Evolutionary conservation across 305 asterid genomes (phyloP).

Genomic region (Coffea humblotiana): DNA sequence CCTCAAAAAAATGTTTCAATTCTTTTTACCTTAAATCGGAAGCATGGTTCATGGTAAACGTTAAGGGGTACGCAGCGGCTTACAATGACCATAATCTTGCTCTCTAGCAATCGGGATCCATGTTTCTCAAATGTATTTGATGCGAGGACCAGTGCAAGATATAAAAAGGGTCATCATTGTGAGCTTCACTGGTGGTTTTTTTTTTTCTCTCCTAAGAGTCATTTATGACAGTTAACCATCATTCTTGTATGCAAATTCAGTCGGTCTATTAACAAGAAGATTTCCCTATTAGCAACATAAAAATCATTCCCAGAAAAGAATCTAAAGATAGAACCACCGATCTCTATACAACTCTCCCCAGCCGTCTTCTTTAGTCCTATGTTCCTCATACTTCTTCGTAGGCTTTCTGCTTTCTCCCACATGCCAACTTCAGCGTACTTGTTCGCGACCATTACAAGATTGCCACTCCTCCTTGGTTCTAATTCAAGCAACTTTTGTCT

Average conservation of each 20-base stretch:
- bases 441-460: conserved; percentile 70
- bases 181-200: too few species aligned
- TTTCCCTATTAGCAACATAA: conserved; percentile 29
- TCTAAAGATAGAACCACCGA: conserved; percentile 46
- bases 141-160: too few species aligned
- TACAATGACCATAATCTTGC: too few species aligned
- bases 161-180: too few species aligned
- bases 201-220: background rate
- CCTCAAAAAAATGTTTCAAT: too few species aligned
- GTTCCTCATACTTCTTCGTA: conserved; percentile 51
- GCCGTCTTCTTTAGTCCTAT: conserved; percentile 59
- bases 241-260: conserved; percentile 50
- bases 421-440: conserved; percentile 58
- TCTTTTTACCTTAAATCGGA: too few species aligned
- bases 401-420: conserved; percentile 65
- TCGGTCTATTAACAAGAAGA: conserved; percentile 33
- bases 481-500: conserved; percentile 46
- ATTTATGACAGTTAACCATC: conserved; percentile 20
- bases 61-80: too few species aligned
- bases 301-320: conserved; percentile 47
- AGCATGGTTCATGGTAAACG: too few species aligned
- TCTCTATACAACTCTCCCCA: conserved; percentile 68
- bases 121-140: too few species aligned
- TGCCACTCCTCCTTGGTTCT: conserved; percentile 78
- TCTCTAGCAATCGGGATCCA: too few species aligned